Evolutionary conservation across 176 grass and related monocot species (phyloP).

Genomic region (Saccharum officinarum): DNA sequence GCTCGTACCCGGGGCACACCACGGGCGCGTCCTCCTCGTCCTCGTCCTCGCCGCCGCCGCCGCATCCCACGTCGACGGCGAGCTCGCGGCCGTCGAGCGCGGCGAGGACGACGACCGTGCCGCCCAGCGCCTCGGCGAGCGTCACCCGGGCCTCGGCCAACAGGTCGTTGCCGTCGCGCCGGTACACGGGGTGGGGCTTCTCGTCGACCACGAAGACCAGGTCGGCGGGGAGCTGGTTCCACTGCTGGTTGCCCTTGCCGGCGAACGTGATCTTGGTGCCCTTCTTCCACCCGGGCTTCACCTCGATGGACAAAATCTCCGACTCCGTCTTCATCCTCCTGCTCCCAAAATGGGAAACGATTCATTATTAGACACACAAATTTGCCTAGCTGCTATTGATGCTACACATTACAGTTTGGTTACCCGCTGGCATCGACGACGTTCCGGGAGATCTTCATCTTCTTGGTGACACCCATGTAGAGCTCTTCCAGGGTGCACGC

Average conservation of each 20-base stretch:
- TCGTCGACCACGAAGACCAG: constrained; percentile 76
- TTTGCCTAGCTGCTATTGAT: background rate
- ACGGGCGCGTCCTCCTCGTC: constrained; percentile 3
- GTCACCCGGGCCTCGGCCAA: constrained; percentile 41
- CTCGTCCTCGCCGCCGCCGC: background rate
- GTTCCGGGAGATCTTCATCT: constrained; percentile 77
- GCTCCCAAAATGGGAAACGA: background rate
- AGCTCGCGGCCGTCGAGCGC: constrained; percentile 58
- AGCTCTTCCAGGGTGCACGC: constrained; percentile 87
- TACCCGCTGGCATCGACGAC: constrained; percentile 56
- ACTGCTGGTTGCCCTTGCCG: constrained; percentile 54
- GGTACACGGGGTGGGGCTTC: constrained; percentile 66
- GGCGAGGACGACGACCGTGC: constrained; percentile 43
- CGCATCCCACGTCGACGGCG: constrained; percentile 29
- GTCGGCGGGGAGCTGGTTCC: constrained; percentile 43
- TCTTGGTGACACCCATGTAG: constrained; percentile 72
- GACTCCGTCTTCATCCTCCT: constrained; percentile 64
- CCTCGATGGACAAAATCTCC: constrained; percentile 64
- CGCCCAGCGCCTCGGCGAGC: constrained; percentile 56
- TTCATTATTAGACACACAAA: background rate
- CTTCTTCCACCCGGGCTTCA: constrained; percentile 90
- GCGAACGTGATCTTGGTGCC: constrained; percentile 83
- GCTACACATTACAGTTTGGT: background rate
- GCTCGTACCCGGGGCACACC: constrained; percentile 60
- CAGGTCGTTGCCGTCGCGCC: constrained; percentile 65